Conservation (phyloP, 768 basidiomycete genomes). For the Dendrothele bispora region DNA sequence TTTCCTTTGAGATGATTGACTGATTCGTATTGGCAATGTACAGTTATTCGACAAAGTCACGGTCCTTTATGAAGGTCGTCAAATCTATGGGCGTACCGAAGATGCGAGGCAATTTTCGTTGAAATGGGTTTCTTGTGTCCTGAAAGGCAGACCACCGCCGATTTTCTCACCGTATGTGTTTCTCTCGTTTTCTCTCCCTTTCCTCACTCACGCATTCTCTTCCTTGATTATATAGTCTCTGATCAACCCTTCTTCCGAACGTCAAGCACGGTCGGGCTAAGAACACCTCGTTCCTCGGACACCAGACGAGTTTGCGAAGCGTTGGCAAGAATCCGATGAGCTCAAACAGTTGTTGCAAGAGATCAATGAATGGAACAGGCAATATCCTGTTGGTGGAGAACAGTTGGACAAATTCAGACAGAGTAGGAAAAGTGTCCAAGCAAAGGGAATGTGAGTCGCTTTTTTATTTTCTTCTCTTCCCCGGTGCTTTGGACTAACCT, state of each 20-base stretch:
- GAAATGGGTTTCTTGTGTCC: constrained; percentile 45
- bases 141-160: constrained; percentile 45
- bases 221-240: constrained; percentile 18
- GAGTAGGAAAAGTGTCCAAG: constrained; percentile 31
- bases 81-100: constrained; percentile 42
- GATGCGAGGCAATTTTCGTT: constrained; percentile 43
- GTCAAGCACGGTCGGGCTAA: constrained; percentile 30
- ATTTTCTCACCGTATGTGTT: constrained; percentile 36
- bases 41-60: constrained; percentile 44
- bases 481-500: too few relatives aligned
- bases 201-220: too few relatives aligned
- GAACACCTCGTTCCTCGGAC: constrained; percentile 40
- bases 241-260: constrained; percentile 38
- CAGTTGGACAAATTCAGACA: constrained; percentile 29
- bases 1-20: background rate
- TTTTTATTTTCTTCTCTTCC: background rate
- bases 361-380: constrained; percentile 30
- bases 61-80: constrained; percentile 46
- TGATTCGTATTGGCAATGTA: background rate
- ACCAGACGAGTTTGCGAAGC: constrained; percentile 38
- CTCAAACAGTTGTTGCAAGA: constrained; percentile 24
- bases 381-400: constrained; percentile 25
- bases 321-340: constrained; percentile 35
- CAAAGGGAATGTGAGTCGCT: constrained; percentile 31
- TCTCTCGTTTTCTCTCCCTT: background rate